phyloP scores from a whole-genome alignment of 306 rosid genomes.

The Vigna hirtella region DNA sequence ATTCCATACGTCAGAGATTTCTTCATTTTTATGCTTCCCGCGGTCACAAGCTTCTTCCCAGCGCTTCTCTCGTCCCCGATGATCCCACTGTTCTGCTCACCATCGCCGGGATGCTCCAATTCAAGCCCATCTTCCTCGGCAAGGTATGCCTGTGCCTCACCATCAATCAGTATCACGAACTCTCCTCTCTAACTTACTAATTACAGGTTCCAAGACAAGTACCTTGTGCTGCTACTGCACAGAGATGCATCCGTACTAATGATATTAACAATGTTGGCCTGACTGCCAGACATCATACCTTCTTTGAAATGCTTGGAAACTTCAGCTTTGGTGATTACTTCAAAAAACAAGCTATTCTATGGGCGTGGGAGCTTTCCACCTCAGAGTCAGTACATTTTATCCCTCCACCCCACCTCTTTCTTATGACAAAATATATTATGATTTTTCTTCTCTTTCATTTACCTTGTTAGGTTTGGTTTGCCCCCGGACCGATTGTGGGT shows the following conservation, averaged over 20 bases:
- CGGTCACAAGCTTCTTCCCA: conserved; percentile 84
- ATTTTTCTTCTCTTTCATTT: conserved; percentile 4
- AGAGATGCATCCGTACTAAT: conserved; percentile 90
- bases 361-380: conserved; percentile 98
- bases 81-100: conserved; percentile 92
- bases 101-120: conserved; percentile 99
- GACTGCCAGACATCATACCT: conserved; percentile 87
- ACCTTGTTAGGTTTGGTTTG: conserved; percentile 70
- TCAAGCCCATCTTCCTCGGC: conserved; percentile 90
- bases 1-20: conserved; percentile 74
- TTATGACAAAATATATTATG: neutral
- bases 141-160: conserved; percentile 53
- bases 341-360: conserved; percentile 86
- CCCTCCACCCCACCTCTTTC: neutral
- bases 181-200: neutral
- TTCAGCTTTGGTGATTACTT: conserved; percentile 98
- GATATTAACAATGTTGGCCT: conserved; percentile 91
- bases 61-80: conserved; percentile 92
- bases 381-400: conserved; percentile 65
- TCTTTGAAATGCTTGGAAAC: conserved; percentile 98
- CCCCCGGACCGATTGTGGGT: conserved; percentile 81
- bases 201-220: conserved; percentile 69
- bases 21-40: conserved; percentile 82
- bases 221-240: conserved; percentile 84
- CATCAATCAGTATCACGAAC: neutral